These are phyloP conservation scores for Colletotrichum melonis DNA, from an alignment of 2,329 filamentous ascomycete species.

Conservation along the genomic window DNA sequence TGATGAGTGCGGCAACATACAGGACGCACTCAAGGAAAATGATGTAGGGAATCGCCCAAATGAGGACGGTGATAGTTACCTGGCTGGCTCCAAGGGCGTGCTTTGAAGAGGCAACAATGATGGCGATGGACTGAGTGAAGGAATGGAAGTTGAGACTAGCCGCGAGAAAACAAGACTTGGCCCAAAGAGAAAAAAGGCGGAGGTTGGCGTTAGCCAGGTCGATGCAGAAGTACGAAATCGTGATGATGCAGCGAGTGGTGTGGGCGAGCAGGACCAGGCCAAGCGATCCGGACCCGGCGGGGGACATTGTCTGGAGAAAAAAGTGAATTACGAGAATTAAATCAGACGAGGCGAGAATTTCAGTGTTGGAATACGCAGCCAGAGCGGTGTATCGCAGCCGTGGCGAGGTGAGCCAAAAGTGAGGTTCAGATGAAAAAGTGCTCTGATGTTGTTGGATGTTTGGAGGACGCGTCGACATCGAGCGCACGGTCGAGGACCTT, in stretches of 20 bases:
- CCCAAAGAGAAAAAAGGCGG: neutral
- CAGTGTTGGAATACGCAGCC: neutral
- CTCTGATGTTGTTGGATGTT: constrained; percentile 19
- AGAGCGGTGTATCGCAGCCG: neutral
- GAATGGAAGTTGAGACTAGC: neutral
- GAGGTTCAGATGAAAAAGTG: constrained; percentile 31
- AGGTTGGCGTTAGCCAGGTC: constrained; percentile 2
- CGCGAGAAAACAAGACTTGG: neutral
- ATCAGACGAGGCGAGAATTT: constrained; percentile 1
- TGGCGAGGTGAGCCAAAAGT: neutral
- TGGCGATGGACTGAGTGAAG: neutral
- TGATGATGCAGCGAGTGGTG: constrained; percentile 11
- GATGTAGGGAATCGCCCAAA: neutral
- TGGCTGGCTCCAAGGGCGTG: neutral
- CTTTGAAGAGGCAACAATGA: neutral
- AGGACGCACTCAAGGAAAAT: constrained; percentile 3
- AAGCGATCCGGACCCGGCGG: constrained; percentile 4
- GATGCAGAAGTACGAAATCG: neutral
- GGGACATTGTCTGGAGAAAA: constrained; percentile 6
- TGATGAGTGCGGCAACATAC: neutral
- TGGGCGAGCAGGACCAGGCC: constrained; percentile 14
- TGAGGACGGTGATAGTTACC: neutral
- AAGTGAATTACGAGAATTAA: neutral
- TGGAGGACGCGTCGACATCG: constrained; percentile 10
- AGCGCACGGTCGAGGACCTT: neutral